Base-by-base conservation (phyloP, 805 yeast species). In the Candida ficus region DNA sequence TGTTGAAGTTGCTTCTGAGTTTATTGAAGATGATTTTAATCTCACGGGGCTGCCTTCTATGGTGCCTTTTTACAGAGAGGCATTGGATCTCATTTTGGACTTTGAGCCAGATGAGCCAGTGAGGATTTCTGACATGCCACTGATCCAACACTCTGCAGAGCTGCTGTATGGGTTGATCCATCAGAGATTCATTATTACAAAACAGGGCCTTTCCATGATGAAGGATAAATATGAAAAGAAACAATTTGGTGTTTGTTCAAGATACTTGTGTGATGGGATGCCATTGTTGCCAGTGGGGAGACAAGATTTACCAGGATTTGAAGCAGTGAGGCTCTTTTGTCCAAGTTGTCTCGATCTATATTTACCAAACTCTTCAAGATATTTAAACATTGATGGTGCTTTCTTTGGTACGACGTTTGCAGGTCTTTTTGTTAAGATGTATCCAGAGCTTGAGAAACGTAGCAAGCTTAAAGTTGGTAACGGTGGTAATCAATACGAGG, bases 401-500 rank as follows among this genome's bases (percentile, higher is more conserved):
- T 93, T 83, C 56, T 93, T 95, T 67, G 98, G 99, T 5, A 88
- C 98, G 0, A 81, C 95, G 27, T 93, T 93, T 66, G 93, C 96
- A 1, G 97, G 96, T 2, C 73, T 93, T 50, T 84, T 93, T 54
- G 77, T 93, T 45, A 85, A 89, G 58, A 83, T 86, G 75, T 89
- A 83, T 65, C 88, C 93, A n/a, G 97, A 88, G 48, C 76, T 89
- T 37, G 95, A 84, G 57, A 76, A 77, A 52, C 88, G 84, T 12
- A 20, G 33, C 5, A 38, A 74, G 6, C 17, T 29, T 33, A 62
- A 61, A n/a, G 9, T 28, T 12, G 25, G 17, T 5, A 35, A 74
- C 32, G 61, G 60, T 11, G 51, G 69, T 48, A 16, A 16, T 9
- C 19, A 14, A 17, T 82, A 73, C 58, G 83, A 85, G 37, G 73